These are phyloP conservation scores for Psilocybe cubensis DNA, from an alignment of 768 basidiomycete genomes.

Conservation along the genomic window DNA sequence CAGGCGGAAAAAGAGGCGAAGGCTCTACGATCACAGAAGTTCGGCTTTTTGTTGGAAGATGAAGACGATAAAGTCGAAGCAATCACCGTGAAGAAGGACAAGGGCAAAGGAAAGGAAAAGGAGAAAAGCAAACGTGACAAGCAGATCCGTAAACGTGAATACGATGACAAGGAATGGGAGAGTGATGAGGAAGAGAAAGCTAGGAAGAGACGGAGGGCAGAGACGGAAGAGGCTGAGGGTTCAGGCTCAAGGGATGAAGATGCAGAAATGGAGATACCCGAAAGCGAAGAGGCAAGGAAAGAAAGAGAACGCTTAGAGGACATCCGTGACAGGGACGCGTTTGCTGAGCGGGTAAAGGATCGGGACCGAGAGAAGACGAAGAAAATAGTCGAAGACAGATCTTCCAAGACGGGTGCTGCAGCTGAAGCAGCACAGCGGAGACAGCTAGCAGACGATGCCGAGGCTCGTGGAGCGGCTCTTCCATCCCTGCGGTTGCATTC, in stretches of 20 bases:
- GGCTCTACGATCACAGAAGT: slow-evolving; percentile 70
- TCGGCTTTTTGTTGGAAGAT: slow-evolving; percentile 84
- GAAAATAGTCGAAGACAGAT: slow-evolving; percentile 90
- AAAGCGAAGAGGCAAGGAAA: slow-evolving; percentile 72
- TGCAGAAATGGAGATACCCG: slow-evolving; percentile 48
- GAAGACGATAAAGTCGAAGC: slow-evolving; percentile 50
- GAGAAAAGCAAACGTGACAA: slow-evolving; percentile 61
- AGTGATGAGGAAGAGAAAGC: slow-evolving; percentile 86
- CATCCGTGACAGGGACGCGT: slow-evolving; percentile 86
- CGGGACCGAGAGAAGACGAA: slow-evolving; percentile 87
- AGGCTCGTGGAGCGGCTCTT: slow-evolving; percentile 54
- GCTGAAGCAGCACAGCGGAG: slow-evolving; percentile 84
- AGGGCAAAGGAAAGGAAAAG: slow-evolving; percentile 30
- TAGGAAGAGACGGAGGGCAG: slow-evolving; percentile 63
- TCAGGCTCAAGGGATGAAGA: slow-evolving; percentile 36
- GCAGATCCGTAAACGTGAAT: slow-evolving; percentile 79
- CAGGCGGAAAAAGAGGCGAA: slow-evolving; percentile 80
- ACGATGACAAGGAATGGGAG: slow-evolving; percentile 85
- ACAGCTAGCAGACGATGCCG: slow-evolving; percentile 78
- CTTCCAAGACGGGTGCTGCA: slow-evolving; percentile 77
- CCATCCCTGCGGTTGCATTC: slow-evolving; percentile 86
- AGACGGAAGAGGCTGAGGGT: slow-evolving; percentile 39
- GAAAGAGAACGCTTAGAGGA: slow-evolving; percentile 83
- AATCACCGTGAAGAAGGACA: slow-evolving; percentile 39
- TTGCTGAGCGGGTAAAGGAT: slow-evolving; percentile 84